Base-by-base conservation (phyloP, 345 rosid genomes). In the Eucalyptus cloeziana region DNA sequence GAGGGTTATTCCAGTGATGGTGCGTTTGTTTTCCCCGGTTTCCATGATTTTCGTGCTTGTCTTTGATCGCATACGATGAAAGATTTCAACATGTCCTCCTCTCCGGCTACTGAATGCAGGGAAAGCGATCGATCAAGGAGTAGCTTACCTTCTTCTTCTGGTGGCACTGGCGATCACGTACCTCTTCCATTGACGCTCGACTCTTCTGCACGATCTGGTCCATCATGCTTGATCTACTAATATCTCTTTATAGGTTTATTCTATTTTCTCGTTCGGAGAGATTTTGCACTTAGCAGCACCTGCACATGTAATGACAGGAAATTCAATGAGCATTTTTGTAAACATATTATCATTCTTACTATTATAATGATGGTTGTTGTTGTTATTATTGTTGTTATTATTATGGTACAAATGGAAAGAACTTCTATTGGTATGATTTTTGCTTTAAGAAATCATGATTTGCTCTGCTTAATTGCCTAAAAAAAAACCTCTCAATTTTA, bases 71-170 rank as follows among this genome's bases (percentile, higher is more conserved):
- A 15, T 0, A 1, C 0, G 83, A 21, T 37, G 83, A 21, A 37
- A 37, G 83, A 76, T 76, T 76, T 37, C 45, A 37, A 76, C 83
- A 37, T 10, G 27, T 37, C 47, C 37, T 64, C 33, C 80, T 76
- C 83, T 37, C 45, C 45, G 24, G 43, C 83, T 76, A 37, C 44
- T 16, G 44, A 69, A 17, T 88, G 86, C 91, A 91, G 92, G 92
- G 16, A 64, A 64, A 5, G 89, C 90, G 47, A 91, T 91, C n/a
- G 92, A 91, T 56, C 91, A 90, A 88, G 92, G 92, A 49, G 86
- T 91, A 49, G 92, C 92, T 51, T 89, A 86, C 89, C 13, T 90
- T 37, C 90, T 91, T 19, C 87, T 90, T 30, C 62, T 88, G 80
- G 89, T 88, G 50, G 92, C 92, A 4, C 81, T 91, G 69, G 91